A percentile compares a stretch with the other conserved stretches of the same genome.
Evolutionary conservation across 2,329 filamentous ascomycete genomes (phyloP).

Genomic region (Chrysosporium keratinophilum): DNA sequence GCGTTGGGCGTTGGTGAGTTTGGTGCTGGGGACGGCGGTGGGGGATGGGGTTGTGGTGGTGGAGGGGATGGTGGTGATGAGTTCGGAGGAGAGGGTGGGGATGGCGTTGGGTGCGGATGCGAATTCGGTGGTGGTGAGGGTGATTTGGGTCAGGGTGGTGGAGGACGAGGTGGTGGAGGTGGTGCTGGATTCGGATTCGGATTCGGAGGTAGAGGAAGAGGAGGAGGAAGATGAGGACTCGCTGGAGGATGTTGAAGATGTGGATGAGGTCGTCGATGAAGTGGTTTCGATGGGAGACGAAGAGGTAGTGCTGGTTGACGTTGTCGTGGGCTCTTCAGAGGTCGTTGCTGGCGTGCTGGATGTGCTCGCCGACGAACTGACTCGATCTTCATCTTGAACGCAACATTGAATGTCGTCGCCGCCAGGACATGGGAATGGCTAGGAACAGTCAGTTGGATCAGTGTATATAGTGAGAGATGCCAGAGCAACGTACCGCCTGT

Average conservation of each 20-base stretch:
- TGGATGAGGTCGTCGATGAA: not conserved
- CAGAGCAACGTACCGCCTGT: not conserved
- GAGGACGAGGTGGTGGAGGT: not conserved
- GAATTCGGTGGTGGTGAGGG: not conserved
- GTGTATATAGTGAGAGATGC: not conserved
- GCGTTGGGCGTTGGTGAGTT: slow-evolving; percentile 3
- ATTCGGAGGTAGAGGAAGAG: not conserved
- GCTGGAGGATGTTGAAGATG: not conserved
- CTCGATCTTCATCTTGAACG: slow-evolving; percentile 5
- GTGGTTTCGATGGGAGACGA: not conserved
- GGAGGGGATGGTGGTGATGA: not conserved
- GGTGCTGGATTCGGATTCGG: not conserved
- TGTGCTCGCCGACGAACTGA: not conserved
- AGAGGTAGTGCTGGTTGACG: not conserved
- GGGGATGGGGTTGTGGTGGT: not conserved
- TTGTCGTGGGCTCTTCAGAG: not conserved
- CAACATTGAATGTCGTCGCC: slow-evolving; percentile 10
- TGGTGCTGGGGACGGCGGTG: not conserved
- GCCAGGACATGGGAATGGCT: slow-evolving; percentile 8
- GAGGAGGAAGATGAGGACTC: not conserved
- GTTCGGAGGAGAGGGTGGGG: not conserved
- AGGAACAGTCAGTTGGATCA: not conserved
- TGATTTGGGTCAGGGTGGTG: not conserved
- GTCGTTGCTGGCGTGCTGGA: not conserved
- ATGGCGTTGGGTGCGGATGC: slow-evolving; percentile 1